Base-by-base conservation (phyloP, 768 basidiomycete genomes). In the Suillus variegatus region DNA sequence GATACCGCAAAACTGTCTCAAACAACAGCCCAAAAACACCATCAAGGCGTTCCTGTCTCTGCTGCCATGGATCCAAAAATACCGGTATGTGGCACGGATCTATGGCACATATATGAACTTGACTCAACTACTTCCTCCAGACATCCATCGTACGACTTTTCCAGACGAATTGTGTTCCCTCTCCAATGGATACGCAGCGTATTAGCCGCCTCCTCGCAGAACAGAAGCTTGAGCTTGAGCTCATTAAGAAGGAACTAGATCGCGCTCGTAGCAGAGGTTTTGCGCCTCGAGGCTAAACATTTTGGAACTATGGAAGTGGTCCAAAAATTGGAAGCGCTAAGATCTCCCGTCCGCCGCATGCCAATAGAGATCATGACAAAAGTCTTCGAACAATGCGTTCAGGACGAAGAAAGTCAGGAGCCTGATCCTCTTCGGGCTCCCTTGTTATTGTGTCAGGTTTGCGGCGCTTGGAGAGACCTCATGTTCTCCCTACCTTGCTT, bases 291-390 rank as follows among this genome's bases (percentile, higher is more conserved):
- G 36, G 57, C 38, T 0, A 64, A 68, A 28, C 66, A 68, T 5
- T 61, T 60, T 9, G 47, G 60, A 0, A 62, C 68, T 14, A 41
- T 64, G 6, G 57, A 3, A n/a, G 46, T 76, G 64, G 65, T 74
- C 16, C 67, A 65, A 1, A 69, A 75, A 56, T 70, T 75, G 55
- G 66, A 74, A 35, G 74, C 76, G 0, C 71, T 75, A 28, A 13
- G 69, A 16, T 74, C 74, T 12, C 76, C 74, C 61, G 63, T 74
- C 6, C 76, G 76, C 40, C 76, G 75, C 62, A 68, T 77, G 67
- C 75, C 75, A 58, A 74, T 68, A 13, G 75, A 75, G 63, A 68
- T 77, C 66, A 75, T 75, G 65, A 63, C 65, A 18, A 73, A 63
- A 9, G 18, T 75, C 36, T 75, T 75, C 49, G 73, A 74, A 41